Percentiles rank a stretch among this genome's conserved stretches.
phyloP scores from a whole-genome alignment of 2,329 filamentous ascomycete species.

The Penicillium sp. region DNA sequence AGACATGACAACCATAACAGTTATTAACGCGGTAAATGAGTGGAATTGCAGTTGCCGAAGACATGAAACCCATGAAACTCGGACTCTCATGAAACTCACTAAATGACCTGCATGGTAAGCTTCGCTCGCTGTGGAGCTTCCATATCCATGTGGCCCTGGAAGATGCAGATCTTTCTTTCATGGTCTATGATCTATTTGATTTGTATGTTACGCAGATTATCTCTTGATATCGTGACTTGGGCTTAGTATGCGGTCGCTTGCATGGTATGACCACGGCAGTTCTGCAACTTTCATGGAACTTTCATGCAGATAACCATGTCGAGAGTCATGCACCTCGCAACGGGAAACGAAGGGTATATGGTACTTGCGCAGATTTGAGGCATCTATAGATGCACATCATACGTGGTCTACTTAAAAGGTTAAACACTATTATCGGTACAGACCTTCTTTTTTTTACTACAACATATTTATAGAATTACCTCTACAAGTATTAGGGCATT shows the following conservation, averaged over 20 bases:
- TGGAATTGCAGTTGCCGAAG: background rate
- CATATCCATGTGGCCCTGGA: background rate
- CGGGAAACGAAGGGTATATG: background rate
- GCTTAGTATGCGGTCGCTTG: background rate
- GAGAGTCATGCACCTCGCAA: background rate
- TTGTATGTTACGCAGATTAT: background rate
- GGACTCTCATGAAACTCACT: background rate
- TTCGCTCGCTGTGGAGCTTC: background rate
- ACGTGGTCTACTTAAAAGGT: background rate
- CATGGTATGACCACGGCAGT: background rate
- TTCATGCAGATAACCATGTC: background rate
- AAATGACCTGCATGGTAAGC: background rate
- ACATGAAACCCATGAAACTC: background rate
- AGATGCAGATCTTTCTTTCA: background rate
- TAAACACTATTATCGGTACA: background rate
- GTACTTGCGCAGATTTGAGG: background rate
- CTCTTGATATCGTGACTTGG: background rate
- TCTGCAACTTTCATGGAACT: no score
- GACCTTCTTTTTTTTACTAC: no score
- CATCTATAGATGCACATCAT: background rate
- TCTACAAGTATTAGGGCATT: background rate
- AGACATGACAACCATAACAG: no score
- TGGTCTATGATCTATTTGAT: background rate
- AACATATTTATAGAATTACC: no score
- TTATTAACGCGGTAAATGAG: background rate